Evolutionary conservation across 2,329 filamentous ascomycete genomes (phyloP).

Genomic region (Dactylellina sp.): DNA sequence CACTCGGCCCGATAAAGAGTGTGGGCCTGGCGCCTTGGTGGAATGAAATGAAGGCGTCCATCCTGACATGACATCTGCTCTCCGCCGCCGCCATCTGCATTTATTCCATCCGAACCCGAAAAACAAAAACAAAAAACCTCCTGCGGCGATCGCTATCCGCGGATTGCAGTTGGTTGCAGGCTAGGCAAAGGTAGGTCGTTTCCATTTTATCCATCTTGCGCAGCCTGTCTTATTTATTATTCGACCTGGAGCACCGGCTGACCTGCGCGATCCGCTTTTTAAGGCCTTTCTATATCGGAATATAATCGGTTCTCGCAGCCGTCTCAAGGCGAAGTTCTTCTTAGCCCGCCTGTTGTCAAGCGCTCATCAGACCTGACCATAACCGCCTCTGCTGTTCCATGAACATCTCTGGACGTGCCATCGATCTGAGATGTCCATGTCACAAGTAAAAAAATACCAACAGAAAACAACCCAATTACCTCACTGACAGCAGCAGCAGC

Average conservation of each 20-base stretch:
- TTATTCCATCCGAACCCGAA: background rate
- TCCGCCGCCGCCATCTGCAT: background rate
- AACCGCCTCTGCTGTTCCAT: slow-evolving; percentile 8
- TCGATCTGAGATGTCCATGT: slow-evolving; percentile 42
- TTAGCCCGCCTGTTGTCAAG: slow-evolving; percentile 5
- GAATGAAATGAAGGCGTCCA: slow-evolving; percentile 13
- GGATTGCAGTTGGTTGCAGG: background rate
- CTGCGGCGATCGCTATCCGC: slow-evolving; percentile 14
- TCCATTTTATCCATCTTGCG: too few relatives aligned
- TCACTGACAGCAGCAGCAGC: background rate
- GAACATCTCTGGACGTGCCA: slow-evolving; percentile 8
- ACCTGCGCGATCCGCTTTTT: background rate
- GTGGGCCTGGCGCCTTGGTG: slow-evolving; percentile 15
- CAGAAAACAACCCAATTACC: slow-evolving; percentile 28
- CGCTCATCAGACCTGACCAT: slow-evolving; percentile 11
- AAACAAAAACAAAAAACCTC: background rate
- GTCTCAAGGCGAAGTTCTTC: slow-evolving; percentile 8
- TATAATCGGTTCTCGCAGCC: slow-evolving; percentile 17
- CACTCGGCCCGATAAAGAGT: slow-evolving; percentile 31
- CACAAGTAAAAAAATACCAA: slow-evolving; percentile 39
- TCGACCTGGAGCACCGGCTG: background rate
- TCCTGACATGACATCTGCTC: background rate
- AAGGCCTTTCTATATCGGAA: slow-evolving; percentile 8
- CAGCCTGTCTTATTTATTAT: too few relatives aligned
- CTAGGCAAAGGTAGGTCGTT: background rate